Base-by-base conservation (phyloP, 345 rosid genomes). In the Mercurialis annua region DNA sequence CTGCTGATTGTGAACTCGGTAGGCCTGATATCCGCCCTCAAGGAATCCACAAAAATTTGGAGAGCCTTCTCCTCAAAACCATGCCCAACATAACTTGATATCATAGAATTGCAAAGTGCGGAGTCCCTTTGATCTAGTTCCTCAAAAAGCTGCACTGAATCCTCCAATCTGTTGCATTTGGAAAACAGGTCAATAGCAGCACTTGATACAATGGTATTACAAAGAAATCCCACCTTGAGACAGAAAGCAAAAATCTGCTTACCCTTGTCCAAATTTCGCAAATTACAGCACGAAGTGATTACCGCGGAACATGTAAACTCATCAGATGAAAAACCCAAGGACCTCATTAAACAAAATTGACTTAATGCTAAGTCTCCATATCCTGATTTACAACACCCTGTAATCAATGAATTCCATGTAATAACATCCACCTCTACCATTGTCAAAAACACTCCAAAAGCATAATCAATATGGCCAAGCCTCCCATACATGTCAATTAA, bases 381-480 rank as follows among this genome's bases (percentile, higher is more conserved):
- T 17, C 94, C 89, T 1, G 80, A 79, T 70, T 77, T 74, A 61
- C 73, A 79, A 62, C 80, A 83, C 18, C 73, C 80, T 14, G 72
- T 77, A 42, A 92, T 86, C 73, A 86, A 71, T 23, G 89, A 77
- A 78, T 92, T 92, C 96, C 94, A 89, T 14, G 96, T 82, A 61
- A 83, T 65, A 29, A 77, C 71, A 79, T 92, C 88, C 70, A 82
- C 61, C 65, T 76, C 74, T 65, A 79, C 73, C 87, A 87, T 86
- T 0, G 71, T 73, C 43, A 64, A 52, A 81, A 92, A 86, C 68
- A 86, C 80, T 3, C 71, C 70, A 65, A 82, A 59, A 64, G 88
- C 84, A 71, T 82, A 82, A 61, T 80, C 79, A 55, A 73, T 67
- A 46, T 74, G 34, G 40, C 86, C 84, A 70, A 92, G 62, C 67